These are phyloP conservation scores for Sporobolomyces phaffii DNA, from an alignment of 768 basidiomycete species.

Conservation along the genomic window DNA sequence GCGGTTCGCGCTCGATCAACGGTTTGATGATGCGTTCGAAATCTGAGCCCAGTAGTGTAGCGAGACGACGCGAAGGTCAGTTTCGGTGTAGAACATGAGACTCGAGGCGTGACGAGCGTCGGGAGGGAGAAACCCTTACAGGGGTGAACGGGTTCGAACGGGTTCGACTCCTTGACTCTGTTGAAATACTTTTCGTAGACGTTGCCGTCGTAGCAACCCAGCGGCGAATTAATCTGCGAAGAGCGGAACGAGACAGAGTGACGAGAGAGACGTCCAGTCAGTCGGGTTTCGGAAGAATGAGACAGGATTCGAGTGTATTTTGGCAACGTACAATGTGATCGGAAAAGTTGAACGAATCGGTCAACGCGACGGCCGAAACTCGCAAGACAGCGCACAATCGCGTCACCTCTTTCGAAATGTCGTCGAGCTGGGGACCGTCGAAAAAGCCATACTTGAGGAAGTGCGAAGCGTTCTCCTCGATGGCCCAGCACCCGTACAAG, in stretches of 20 bases:
- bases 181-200: conserved; percentile 51
- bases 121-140: conserved; percentile 33
- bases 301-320: too few relatives aligned
- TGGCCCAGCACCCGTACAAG: conserved; percentile 49
- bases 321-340: conserved; percentile 41
- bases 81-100: neutral
- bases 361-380: conserved; percentile 41
- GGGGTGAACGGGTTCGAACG: conserved; percentile 48
- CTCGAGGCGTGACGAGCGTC: too few relatives aligned
- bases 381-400: conserved; percentile 42
- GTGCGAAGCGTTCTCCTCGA: conserved; percentile 50
- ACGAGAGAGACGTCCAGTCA: neutral
- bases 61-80: neutral
- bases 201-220: conserved; percentile 49
- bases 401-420: conserved; percentile 39
- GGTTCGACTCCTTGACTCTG: conserved; percentile 49
- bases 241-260: neutral
- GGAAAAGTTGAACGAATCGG: conserved; percentile 43
- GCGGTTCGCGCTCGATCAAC: conserved; percentile 47
- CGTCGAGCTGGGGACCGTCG: conserved; percentile 40
- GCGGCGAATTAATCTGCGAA: conserved; percentile 48
- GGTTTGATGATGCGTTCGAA: conserved; percentile 51
- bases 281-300: too few relatives aligned
- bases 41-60: conserved; percentile 33
- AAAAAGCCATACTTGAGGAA: conserved; percentile 49